phyloP scores from a whole-genome alignment of 2,329 filamentous ascomycete genomes.

The Purpureocillium takamizusanense region DNA sequence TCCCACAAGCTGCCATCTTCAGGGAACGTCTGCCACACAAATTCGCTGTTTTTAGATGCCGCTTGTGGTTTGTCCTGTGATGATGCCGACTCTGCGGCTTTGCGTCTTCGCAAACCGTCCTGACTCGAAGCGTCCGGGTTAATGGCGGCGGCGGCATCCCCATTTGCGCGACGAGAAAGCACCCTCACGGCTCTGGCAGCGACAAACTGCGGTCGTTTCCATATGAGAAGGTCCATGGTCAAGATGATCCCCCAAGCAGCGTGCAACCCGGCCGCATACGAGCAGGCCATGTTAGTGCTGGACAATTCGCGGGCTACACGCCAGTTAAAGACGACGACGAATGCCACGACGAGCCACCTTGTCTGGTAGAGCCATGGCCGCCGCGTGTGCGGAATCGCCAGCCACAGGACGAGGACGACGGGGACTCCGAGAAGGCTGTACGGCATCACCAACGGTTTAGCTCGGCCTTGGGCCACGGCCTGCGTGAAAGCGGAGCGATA shows the following conservation, averaged over 20 bases:
- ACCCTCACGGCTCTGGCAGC: constrained; percentile 38
- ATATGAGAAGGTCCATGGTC: constrained; percentile 40
- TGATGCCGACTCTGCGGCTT: neutral
- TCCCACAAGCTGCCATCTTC: constrained; percentile 34
- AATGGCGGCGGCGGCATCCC: too few relatives aligned
- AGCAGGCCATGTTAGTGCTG: constrained; percentile 40
- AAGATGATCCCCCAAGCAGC: constrained; percentile 42
- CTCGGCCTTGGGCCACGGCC: constrained; percentile 25
- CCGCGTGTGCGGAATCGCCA: constrained; percentile 43
- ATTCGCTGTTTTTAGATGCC: constrained; percentile 28
- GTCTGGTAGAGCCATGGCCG: constrained; percentile 40
- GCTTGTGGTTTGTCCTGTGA: neutral
- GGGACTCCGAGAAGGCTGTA: constrained; percentile 38
- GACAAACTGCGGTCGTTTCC: constrained; percentile 47
- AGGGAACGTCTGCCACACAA: constrained; percentile 54
- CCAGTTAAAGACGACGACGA: constrained; percentile 33
- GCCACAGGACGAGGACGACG: constrained; percentile 43
- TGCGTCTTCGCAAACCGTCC: constrained; percentile 12
- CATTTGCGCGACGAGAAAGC: neutral
- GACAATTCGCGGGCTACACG: constrained; percentile 31
- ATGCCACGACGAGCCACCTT: constrained; percentile 38
- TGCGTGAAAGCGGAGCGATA: constrained; percentile 28
- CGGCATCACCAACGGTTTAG: constrained; percentile 42
- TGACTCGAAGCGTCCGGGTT: neutral
- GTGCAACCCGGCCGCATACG: constrained; percentile 42